A percentile compares a stretch with the other conserved stretches of the same genome.
These are phyloP conservation scores for Pleurotus djamor DNA, from an alignment of 768 basidiomycete species.

Conservation along the genomic window DNA sequence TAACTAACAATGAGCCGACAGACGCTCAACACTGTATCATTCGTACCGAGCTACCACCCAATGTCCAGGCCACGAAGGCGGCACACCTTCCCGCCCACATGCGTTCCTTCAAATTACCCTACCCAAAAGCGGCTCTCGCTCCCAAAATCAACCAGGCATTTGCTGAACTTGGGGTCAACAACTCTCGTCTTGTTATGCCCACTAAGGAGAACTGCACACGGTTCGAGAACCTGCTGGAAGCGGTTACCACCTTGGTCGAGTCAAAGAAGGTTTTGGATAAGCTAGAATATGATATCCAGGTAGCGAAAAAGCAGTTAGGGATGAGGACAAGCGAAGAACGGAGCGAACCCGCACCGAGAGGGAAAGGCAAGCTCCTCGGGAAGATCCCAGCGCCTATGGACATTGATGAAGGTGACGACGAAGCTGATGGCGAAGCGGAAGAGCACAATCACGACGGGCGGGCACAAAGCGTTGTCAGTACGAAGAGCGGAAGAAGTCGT, in stretches of 20 bases:
- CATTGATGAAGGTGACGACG: conserved; percentile 33
- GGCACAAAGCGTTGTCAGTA: conserved; percentile 65
- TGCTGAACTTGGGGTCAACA: conserved; percentile 70
- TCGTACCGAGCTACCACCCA: conserved; percentile 54
- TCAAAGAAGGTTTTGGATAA: conserved; percentile 86
- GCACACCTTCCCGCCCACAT: conserved; percentile 79
- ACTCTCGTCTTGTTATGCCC: conserved; percentile 88
- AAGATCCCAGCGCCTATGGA: conserved; percentile 29
- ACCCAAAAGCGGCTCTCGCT: conserved; percentile 70
- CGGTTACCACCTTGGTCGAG: conserved; percentile 76
- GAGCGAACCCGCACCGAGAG: conserved; percentile 20
- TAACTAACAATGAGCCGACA: conserved; percentile 23
- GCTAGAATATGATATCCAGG: conserved; percentile 80
- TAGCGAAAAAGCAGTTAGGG: conserved; percentile 61
- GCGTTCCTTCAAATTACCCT: conserved; percentile 83
- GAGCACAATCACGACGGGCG: conserved; percentile 51
- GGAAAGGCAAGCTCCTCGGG: conserved; percentile 24
- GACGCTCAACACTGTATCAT: conserved; percentile 74
- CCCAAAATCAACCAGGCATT: conserved; percentile 79
- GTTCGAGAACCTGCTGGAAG: conserved; percentile 72
- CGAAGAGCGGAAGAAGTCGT: conserved; percentile 51
- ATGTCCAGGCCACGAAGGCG: conserved; percentile 64
- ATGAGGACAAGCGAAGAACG: conserved; percentile 44
- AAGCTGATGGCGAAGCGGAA: conserved; percentile 29
- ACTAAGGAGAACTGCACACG: conserved; percentile 77